Base-by-base conservation (phyloP, 2,329 filamentous ascomycete genomes). In the Zalaria obscura region DNA sequence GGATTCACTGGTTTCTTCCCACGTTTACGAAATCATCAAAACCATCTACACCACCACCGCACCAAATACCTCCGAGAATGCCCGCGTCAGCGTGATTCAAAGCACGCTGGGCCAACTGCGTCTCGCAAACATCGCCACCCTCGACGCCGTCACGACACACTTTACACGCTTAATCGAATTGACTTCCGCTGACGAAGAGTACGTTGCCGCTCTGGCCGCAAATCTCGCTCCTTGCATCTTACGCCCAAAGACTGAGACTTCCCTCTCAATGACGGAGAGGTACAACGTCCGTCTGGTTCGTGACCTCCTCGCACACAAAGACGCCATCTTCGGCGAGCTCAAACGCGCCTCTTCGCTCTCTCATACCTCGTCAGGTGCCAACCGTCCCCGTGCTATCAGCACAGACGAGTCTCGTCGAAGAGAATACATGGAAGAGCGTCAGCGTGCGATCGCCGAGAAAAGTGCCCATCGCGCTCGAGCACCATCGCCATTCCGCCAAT, bases 21-120 rank as follows among this genome's bases (percentile, higher is more conserved):
- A 96, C 59, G 87, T 98, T 44, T 98, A 98, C 61, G 93, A 98
- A 66, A 96, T 98, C 56, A 80, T 98, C 58, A 88, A 94, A 65
- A 96, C 87, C 2, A 93, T 98, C 49, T 98, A 98, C 67, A 80
- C 78, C 37, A 87, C 83, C 9, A 80, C 86, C 8, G 72, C 82
- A 37, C 74, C 82, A 35, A 85, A 93, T 43, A 74, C 76, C 10
- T 78, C 79, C 3, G 84, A 93, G 52, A 72, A 78, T 40, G 79
- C 84, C 8, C 83, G 91, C 40, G 75, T 98, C 48, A 82, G 87
- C 41, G 86, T 96, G 46, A 75, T 98, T 29, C 91, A 98, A 62
- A 93, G 91, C 53, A 96, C 91, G 0, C 79, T 98, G 42, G 89
- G 88, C 33, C 88, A 96, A 60, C 76, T 98, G 43, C 83, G 89